phyloP scores from a whole-genome alignment of 2,329 filamentous ascomycete species.

The Thielaviopsis euricoi region DNA sequence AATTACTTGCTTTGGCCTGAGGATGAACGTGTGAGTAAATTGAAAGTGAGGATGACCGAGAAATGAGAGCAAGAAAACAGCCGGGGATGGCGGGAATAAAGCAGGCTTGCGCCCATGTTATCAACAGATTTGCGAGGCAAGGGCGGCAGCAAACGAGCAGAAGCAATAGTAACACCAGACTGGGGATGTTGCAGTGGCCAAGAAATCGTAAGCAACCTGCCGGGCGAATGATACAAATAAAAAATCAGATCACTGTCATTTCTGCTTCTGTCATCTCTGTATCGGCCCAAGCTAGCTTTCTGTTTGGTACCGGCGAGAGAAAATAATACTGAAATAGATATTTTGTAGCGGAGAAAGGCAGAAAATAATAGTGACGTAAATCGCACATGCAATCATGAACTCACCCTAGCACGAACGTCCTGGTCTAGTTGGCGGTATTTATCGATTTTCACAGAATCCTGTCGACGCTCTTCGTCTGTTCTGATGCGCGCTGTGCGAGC shows the following conservation, averaged over 20 bases:
- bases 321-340: not conserved
- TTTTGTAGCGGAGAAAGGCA: not conserved
- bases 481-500: constrained; percentile 46
- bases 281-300: not conserved
- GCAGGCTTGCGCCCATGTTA: not conserved
- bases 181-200: not conserved
- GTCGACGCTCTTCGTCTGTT: constrained; percentile 53
- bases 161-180: not conserved
- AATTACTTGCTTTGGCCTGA: constrained; percentile 26
- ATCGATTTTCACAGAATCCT: constrained; percentile 59
- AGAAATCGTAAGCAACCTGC: not conserved
- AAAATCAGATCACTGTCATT: not conserved
- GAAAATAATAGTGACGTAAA: not conserved
- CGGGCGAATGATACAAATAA: not conserved
- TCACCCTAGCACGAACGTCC: constrained; percentile 48
- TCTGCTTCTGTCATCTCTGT: too few relatives aligned
- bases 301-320: too few relatives aligned
- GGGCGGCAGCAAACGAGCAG: not conserved
- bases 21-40: not conserved
- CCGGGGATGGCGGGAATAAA: not conserved
- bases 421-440: constrained; percentile 59
- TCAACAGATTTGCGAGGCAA: not conserved
- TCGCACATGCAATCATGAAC: not conserved
- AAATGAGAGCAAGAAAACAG: not conserved
- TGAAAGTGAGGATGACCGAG: not conserved